Base-by-base conservation (phyloP, 768 basidiomycete species). In the Auricularia auricula-judae region DNA sequence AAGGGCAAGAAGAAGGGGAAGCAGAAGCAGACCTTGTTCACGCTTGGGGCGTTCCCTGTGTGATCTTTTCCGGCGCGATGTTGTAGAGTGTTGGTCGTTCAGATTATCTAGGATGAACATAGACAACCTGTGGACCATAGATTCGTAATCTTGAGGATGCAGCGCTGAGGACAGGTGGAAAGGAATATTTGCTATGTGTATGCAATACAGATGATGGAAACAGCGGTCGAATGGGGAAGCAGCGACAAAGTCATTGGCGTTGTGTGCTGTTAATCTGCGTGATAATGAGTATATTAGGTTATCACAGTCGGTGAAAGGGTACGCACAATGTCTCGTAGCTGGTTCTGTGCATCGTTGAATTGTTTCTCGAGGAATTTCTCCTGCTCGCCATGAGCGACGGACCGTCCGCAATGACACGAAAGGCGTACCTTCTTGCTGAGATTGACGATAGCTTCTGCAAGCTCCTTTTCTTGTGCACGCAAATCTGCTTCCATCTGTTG, bases 281-380 rank as follows among this genome's bases (percentile, higher is more conserved):
- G 43, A 18, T 18, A 3, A 44, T 44, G 10, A 44, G 43, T 44
- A 44, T 10, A 44, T 29, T 29, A 29, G 29, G 2, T 2, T 2
- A 44, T 10, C 43, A 18, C 10, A 44, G 43, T 10, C 43, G 43
- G 11, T 11, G 43, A 44, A 44, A 18, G 43, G 10, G 43, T 44
- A 3, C 86, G 64, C 69, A 92, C 91, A 36, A 93, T 93, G 72
- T 93, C 91, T 54, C 88, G 84, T 62, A 96, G 77, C 71, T 94
- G 93, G 23, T 78, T 78, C 75, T 95, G 91, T 1, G 94, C 92
- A 68, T 95, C 93, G 64, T 87, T 89, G 72, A 89, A 91, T 71
- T 96, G 93, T 70, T 96, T 96, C 75, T 97, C 94, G 2, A 97
- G 81, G 73, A 88, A 96, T 76, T 95, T 95, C 33, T 86, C 81